These are phyloP conservation scores for Diatrype stigma DNA, from an alignment of 2,329 filamentous ascomycete species.

Conservation along the genomic window DNA sequence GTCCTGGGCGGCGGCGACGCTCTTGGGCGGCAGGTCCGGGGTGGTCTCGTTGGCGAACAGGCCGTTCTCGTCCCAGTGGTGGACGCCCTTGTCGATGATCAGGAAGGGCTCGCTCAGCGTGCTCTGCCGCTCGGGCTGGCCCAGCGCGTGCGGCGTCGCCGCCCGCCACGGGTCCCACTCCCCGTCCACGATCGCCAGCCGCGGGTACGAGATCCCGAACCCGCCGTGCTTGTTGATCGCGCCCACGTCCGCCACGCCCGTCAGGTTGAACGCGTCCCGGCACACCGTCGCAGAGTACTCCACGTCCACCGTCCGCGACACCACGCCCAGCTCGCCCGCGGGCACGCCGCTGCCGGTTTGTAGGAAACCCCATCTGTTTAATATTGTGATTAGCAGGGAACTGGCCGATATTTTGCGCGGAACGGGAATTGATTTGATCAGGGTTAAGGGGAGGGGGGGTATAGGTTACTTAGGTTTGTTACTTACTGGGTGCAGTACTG, in stretches of 20 bases:
- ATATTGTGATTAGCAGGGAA: not conserved
- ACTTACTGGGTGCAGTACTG: constrained; percentile 53
- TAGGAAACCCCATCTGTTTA: constrained; percentile 69
- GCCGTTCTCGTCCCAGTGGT: constrained; percentile 77
- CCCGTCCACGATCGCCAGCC: constrained; percentile 74
- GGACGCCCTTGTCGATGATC: constrained; percentile 67
- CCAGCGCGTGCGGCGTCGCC: constrained; percentile 65
- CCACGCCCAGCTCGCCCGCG: constrained; percentile 56
- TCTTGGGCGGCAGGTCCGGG: constrained; percentile 53
- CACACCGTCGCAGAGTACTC: constrained; percentile 61
- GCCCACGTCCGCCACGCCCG: constrained; percentile 55
- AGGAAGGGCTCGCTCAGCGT: constrained; percentile 66
- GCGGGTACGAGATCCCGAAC: constrained; percentile 66
- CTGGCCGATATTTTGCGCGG: constrained; percentile 3
- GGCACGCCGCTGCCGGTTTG: constrained; percentile 70
- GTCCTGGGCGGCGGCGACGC: constrained; percentile 50
- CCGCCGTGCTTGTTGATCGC: constrained; percentile 75
- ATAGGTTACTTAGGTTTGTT: not conserved
- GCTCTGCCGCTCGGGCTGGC: constrained; percentile 50
- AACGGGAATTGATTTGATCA: not conserved
- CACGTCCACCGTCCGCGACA: constrained; percentile 67
- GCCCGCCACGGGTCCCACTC: constrained; percentile 77
- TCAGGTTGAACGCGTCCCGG: constrained; percentile 65
- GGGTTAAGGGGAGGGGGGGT: not conserved
- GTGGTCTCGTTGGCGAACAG: constrained; percentile 61